Percentiles rank a stretch among this genome's conserved stretches.
These are phyloP conservation scores for Clavispora phyllophila DNA, from an alignment of 805 yeast genomes.

Conservation along the genomic window DNA sequence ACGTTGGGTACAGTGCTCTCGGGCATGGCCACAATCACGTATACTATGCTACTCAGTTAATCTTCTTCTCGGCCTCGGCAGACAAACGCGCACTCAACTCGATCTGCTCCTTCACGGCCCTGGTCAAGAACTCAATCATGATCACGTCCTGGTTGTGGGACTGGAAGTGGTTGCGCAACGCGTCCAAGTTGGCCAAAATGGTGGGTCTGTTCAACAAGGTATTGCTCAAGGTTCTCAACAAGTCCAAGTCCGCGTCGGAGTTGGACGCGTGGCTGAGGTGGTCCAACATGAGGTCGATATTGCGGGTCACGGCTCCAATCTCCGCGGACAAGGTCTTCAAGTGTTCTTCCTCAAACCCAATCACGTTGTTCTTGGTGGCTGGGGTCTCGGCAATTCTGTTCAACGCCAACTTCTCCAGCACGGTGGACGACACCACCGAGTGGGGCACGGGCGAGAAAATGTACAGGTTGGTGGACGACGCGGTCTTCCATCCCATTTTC, in stretches of 20 bases:
- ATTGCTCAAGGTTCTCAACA: constrained; percentile 64
- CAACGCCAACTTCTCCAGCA: constrained; percentile 53
- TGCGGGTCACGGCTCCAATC: constrained; percentile 39
- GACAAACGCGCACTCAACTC: constrained; percentile 74
- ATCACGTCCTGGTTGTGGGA: constrained; percentile 74
- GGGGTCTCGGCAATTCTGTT: constrained; percentile 36
- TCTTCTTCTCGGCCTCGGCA: constrained; percentile 29
- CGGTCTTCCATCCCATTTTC: constrained; percentile 37
- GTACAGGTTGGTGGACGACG: constrained; percentile 35
- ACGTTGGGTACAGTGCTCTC: no score
- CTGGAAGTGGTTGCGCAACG: constrained; percentile 57
- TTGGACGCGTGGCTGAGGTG: constrained; percentile 40
- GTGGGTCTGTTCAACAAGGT: constrained; percentile 49
- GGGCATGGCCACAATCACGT: neutral
- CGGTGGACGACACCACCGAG: constrained; percentile 48
- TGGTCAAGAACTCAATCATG: constrained; percentile 76
- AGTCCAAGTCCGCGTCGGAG: constrained; percentile 46
- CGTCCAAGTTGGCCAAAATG: constrained; percentile 45
- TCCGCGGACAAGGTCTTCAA: constrained; percentile 43
- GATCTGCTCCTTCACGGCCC: constrained; percentile 79
- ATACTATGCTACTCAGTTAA: constrained; percentile 4
- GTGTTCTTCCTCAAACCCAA: constrained; percentile 23
- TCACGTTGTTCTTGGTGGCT: constrained; percentile 25
- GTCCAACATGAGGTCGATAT: constrained; percentile 45
- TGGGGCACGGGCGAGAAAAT: constrained; percentile 76